Evolutionary conservation across 257 asterid genomes (phyloP).

Genomic region (Przewalskia tangutica): DNA sequence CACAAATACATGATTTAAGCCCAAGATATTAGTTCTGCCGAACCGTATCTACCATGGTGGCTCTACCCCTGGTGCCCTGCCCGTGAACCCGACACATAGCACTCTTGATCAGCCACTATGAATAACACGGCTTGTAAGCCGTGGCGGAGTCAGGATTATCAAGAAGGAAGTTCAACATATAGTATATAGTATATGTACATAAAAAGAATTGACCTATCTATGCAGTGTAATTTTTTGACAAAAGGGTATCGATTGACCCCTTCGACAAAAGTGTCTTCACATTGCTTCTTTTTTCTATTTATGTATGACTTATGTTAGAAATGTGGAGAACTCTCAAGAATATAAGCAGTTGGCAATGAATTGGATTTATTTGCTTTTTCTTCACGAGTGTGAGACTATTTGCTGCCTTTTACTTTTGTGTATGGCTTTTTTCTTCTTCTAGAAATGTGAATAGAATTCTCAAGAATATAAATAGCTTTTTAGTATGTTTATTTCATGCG

Average conservation of each 20-base stretch:
- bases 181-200: too few relatives aligned
- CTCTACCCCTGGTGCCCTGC: too few relatives aligned
- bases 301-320: not conserved
- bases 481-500: not conserved
- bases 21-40: too few relatives aligned
- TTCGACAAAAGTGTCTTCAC: not conserved
- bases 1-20: too few relatives aligned
- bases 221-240: not conserved
- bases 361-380: not conserved
- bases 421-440: not conserved
- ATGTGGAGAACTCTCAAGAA: not conserved
- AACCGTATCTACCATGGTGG: too few relatives aligned
- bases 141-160: not conserved
- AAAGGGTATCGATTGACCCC: too few relatives aligned
- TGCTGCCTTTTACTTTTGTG: not conserved
- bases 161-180: too few relatives aligned
- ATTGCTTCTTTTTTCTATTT: not conserved
- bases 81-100: too few relatives aligned
- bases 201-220: too few relatives aligned
- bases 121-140: too few relatives aligned
- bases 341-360: not conserved
- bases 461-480: not conserved
- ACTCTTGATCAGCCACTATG: too few relatives aligned
- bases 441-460: not conserved
- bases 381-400: not conserved